These are phyloP conservation scores for Polytrichum commune DNA, from an alignment of 225 moss, liverwort and hornwort species.

Conservation along the genomic window DNA sequence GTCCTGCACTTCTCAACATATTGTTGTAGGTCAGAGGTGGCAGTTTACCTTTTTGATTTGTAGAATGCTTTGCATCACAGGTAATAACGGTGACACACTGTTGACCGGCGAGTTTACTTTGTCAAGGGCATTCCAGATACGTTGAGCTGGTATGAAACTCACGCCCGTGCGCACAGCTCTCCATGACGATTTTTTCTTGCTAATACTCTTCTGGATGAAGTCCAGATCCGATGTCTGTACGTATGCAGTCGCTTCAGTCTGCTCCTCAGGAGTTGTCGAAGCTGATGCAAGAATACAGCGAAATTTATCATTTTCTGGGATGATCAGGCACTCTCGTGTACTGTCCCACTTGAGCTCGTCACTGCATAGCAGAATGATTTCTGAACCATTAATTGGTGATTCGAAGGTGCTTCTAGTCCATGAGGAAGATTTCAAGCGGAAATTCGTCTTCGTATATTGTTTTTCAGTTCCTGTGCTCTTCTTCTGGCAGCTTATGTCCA, in stretches of 20 bases:
- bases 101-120: not conserved
- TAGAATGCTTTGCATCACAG: conserved; percentile 2
- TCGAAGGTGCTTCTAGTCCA: not conserved
- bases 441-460: not conserved
- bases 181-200: not conserved
- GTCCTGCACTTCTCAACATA: not conserved
- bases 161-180: not conserved
- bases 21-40: not conserved
- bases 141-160: not conserved
- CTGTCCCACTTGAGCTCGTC: not conserved
- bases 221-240: not conserved
- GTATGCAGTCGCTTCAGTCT: too few relatives aligned
- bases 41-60: not conserved
- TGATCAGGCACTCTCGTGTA: not conserved
- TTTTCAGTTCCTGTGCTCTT: not conserved
- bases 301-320: not conserved
- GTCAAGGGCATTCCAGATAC: conserved; percentile 1
- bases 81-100: not conserved
- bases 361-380: not conserved
- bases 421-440: not conserved
- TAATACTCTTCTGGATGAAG: not conserved
- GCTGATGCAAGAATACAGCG: conserved; percentile 5
- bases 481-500: not conserved
- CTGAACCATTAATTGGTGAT: not conserved
- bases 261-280: too few relatives aligned